Conservation (phyloP, 2,329 filamentous ascomycete species). For the Ophiostoma himal-ulmi region DNA sequence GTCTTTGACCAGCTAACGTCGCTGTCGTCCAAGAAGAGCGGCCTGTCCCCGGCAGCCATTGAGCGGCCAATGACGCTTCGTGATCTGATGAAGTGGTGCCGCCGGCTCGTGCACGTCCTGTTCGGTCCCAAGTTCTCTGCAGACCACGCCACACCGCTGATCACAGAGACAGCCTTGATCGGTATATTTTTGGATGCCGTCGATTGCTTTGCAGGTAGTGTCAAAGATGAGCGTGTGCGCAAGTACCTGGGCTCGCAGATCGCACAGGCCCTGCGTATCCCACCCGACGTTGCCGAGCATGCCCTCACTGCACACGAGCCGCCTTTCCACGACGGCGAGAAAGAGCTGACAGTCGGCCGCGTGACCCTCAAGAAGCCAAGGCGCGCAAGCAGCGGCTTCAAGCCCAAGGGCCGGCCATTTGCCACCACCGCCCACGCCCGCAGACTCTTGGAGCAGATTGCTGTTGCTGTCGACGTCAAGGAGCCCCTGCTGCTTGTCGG, state of each 20-base stretch:
- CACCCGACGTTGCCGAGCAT: slow-evolving; percentile 73
- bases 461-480: slow-evolving; percentile 71
- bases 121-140: slow-evolving; percentile 22
- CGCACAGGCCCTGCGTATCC: slow-evolving; percentile 80
- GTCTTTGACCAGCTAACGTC: slow-evolving; percentile 51
- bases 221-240: slow-evolving; percentile 60
- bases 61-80: slow-evolving; percentile 49
- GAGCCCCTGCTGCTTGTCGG: slow-evolving; percentile 94
- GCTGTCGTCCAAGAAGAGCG: slow-evolving; percentile 21
- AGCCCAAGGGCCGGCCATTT: slow-evolving; percentile 56
- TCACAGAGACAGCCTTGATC: slow-evolving; percentile 66
- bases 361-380: slow-evolving; percentile 55
- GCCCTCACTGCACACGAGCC: slow-evolving; percentile 70
- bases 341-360: slow-evolving; percentile 59
- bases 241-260: slow-evolving; percentile 60
- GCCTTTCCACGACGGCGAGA: slow-evolving; percentile 56
- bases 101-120: slow-evolving; percentile 64
- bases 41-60: slow-evolving; percentile 33
- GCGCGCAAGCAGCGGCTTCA: slow-evolving; percentile 33
- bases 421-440: slow-evolving; percentile 83
- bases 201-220: slow-evolving; percentile 83
- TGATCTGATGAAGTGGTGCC: slow-evolving; percentile 89
- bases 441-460: slow-evolving; percentile 80
- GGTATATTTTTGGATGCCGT: slow-evolving; percentile 89
- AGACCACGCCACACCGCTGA: slow-evolving; percentile 46